phyloP scores from a whole-genome alignment of 345 rosid species.

The Salix purpurea region DNA sequence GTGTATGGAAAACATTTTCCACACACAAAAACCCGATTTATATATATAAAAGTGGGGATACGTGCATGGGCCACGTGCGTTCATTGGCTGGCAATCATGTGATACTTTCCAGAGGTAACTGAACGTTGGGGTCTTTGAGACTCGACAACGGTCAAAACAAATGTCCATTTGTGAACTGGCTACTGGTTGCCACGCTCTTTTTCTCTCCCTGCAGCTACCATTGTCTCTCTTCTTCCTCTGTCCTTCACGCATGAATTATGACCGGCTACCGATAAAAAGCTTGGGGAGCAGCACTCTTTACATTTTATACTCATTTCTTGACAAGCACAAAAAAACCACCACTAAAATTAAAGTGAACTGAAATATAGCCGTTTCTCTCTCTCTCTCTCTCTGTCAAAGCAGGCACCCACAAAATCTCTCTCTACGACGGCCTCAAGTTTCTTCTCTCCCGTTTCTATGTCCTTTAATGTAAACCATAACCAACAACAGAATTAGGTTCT shows the following conservation, averaged over 20 bases:
- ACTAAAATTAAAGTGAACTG: too few relatives aligned
- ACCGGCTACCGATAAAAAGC: conserved; percentile 37
- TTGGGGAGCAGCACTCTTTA: background rate
- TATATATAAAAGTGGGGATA: conserved; percentile 16
- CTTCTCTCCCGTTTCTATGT: background rate
- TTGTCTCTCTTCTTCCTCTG: background rate
- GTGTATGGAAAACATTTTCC: background rate
- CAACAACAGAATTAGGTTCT: background rate
- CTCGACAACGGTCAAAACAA: background rate
- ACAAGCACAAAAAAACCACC: background rate
- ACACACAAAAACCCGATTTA: background rate
- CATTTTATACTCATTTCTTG: background rate
- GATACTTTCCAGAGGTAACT: background rate
- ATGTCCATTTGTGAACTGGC: conserved; percentile 26
- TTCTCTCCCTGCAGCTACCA: background rate
- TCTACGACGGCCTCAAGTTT: conserved; percentile 9
- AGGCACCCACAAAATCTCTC: background rate
- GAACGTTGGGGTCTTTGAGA: background rate
- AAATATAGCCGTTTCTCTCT: conserved; percentile 30
- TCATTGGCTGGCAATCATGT: conserved; percentile 10
- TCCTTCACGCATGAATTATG: conserved; percentile 6
- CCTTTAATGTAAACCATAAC: conserved; percentile 39
- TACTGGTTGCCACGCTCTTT: conserved; percentile 33
- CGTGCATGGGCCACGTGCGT: background rate
- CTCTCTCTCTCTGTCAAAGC: background rate